phyloP scores from a whole-genome alignment of 441 rosid species.

The Populus tomentosa region DNA sequence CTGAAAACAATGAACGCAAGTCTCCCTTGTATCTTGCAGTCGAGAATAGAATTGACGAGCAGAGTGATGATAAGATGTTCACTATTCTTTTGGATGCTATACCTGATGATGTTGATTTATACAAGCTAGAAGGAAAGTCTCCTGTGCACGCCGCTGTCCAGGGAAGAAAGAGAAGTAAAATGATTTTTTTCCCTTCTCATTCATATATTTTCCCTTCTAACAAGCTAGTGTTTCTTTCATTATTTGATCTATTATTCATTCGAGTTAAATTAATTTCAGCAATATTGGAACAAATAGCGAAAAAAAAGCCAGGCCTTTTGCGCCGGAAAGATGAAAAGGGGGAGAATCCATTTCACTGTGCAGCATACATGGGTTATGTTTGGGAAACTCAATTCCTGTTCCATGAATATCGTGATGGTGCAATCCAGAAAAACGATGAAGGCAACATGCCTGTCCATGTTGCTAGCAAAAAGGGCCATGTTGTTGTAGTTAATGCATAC shows the following conservation, averaged over 20 bases:
- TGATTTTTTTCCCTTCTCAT: background rate
- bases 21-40: slow-evolving; percentile 11
- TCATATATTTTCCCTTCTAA: background rate
- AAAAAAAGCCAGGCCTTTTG: background rate
- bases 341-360: background rate
- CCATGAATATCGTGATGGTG: no score
- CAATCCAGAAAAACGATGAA: no score
- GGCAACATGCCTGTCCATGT: background rate
- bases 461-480: slow-evolving; percentile 17
- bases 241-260: background rate
- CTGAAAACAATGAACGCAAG: background rate
- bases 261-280: background rate
- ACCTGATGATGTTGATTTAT: background rate
- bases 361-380: background rate
- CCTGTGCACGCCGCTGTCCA: background rate
- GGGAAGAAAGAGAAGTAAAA: background rate
- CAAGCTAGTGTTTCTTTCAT: background rate
- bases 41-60: background rate
- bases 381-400: background rate
- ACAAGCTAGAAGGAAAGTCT: background rate
- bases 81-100: background rate
- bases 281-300: background rate
- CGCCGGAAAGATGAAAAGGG: background rate
- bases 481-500: background rate
- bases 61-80: background rate